Base-by-base conservation (phyloP, 2,329 filamentous ascomycete genomes). In the Pezicula rhizophila region DNA sequence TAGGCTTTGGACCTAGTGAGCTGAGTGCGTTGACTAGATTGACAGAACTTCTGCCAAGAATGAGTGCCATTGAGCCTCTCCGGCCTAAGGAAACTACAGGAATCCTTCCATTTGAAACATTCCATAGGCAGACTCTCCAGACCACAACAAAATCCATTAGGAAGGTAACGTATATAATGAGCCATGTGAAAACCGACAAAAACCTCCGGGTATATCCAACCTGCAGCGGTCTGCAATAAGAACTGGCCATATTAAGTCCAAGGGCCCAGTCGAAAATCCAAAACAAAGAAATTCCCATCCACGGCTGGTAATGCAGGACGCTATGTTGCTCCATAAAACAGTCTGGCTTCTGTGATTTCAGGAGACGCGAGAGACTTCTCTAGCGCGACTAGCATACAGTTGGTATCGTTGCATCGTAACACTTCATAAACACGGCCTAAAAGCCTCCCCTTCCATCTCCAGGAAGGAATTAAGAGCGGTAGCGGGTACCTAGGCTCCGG, bases 401-500 rank as follows among this genome's bases (percentile, higher is more conserved):
- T 15, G 8, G n/a, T 38, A 20, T 25, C 25, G 11, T 42, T 42
- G 18, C 25, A 25, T 42, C 40, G 40, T 26, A 42, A 42, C n/a
- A 38, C 35, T 38, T 38, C 35, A 17, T 38, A 20, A 38, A 38
- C 28, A 11, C 12, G 28, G 28, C 28, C 28, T 31, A 31, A 31
- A 31, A 31, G 28, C 28, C 28, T 31, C 28, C 14, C 35, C n/a
- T 37, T 47, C 40, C 39, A 43, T 31, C 28, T 31, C 28, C 28
- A 31, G 28, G 28, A 31, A 10, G 5, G 28, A 31, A 40, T 56
- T 45, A 55, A 43, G 53, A 51, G 46, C 60, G 57, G 42, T 60
- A 64, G 51, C 60, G 61, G 51, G 42, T 58, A 52, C 50, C 59
- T 49, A 65, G 64, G 48, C 70, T 71, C 42, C 86, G 77, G 55